These are phyloP conservation scores for Lodderomyces orthopsilosis DNA, from an alignment of 1,139 yeast genomes.

Conservation along the genomic window DNA sequence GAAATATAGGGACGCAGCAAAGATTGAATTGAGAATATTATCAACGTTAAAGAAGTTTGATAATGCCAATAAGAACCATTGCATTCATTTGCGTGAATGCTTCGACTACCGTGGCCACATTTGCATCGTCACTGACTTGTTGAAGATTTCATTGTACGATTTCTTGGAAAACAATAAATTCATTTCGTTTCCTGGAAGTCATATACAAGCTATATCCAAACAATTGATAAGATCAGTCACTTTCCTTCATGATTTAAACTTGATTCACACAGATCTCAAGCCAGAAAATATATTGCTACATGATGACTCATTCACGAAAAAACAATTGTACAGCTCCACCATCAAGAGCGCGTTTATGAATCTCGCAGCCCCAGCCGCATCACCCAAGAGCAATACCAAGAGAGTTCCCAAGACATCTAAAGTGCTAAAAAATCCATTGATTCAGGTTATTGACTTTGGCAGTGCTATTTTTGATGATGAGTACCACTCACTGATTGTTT, in stretches of 20 bases:
- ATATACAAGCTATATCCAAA: slow-evolving; percentile 83
- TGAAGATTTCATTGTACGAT: slow-evolving; percentile 84
- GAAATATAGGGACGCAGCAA: slow-evolving; percentile 81
- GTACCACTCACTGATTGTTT: slow-evolving; percentile 87
- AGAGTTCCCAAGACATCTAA: slow-evolving; percentile 42
- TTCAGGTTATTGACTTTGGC: slow-evolving; percentile 93
- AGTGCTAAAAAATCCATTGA: slow-evolving; percentile 72
- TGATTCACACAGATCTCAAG: slow-evolving; percentile 91
- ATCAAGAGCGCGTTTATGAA: slow-evolving; percentile 31
- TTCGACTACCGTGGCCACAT: slow-evolving; percentile 93
- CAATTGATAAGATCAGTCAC: slow-evolving; percentile 86
- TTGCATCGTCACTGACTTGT: slow-evolving; percentile 85
- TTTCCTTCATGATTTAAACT: slow-evolving; percentile 81
- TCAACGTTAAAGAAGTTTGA: slow-evolving; percentile 80
- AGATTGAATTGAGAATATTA: slow-evolving; percentile 73
- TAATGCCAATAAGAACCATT: slow-evolving; percentile 62
- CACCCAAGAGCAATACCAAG: slow-evolving; percentile 4
- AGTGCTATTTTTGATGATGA: slow-evolving; percentile 93
- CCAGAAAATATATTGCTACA: slow-evolving; percentile 90
- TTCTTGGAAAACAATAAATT: slow-evolving; percentile 77
- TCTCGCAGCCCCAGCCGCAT: slow-evolving; percentile 14
- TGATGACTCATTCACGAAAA: slow-evolving; percentile 48
- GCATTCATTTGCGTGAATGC: slow-evolving; percentile 81
- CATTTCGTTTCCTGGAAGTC: slow-evolving; percentile 75
- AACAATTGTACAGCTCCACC: slow-evolving; percentile 33